phyloP scores from a whole-genome alignment of 1,284 basidiomycete genomes.

The Naganishia sp. region DNA sequence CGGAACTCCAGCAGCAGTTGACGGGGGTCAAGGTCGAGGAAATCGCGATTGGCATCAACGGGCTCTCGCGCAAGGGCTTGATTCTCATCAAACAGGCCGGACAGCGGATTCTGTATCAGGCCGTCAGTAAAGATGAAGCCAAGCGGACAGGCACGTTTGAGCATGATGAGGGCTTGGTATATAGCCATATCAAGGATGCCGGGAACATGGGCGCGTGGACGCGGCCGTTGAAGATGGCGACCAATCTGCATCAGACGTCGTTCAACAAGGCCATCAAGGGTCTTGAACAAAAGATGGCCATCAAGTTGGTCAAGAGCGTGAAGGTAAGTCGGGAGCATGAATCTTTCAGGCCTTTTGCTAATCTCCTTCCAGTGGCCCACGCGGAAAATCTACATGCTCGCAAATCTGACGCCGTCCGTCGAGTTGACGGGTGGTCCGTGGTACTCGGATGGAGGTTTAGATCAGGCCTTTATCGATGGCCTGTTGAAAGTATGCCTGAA shows the following conservation, averaged over 20 bases:
- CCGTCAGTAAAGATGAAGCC: slow-evolving; percentile 31
- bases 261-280: slow-evolving; percentile 45
- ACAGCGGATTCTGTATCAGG: slow-evolving; percentile 17
- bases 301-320: slow-evolving; percentile 51
- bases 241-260: slow-evolving; percentile 34
- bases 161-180: slow-evolving; percentile 29
- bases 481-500: slow-evolving; percentile 42
- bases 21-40: slow-evolving; percentile 5
- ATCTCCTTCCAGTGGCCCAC: slow-evolving; percentile 44
- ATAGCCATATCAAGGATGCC: slow-evolving; percentile 25
- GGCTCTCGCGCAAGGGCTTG: slow-evolving; percentile 23
- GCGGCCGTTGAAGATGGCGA: slow-evolving; percentile 28
- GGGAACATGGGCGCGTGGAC: slow-evolving; percentile 32
- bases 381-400: slow-evolving; percentile 45
- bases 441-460: slow-evolving; percentile 52
- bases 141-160: slow-evolving; percentile 30
- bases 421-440: slow-evolving; percentile 52
- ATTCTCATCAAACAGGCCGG: slow-evolving; percentile 26
- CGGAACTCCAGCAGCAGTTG: slow-evolving; percentile 9
- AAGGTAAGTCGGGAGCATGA: slow-evolving; percentile 39
- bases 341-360: not conserved
- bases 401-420: slow-evolving; percentile 47
- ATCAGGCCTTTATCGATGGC: slow-evolving; percentile 46
- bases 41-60: slow-evolving; percentile 25
- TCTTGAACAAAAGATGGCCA: slow-evolving; percentile 45